Evolutionary conservation across 805 yeast species (phyloP).

Genomic region (Wickerhamomyces ciferrii): DNA sequence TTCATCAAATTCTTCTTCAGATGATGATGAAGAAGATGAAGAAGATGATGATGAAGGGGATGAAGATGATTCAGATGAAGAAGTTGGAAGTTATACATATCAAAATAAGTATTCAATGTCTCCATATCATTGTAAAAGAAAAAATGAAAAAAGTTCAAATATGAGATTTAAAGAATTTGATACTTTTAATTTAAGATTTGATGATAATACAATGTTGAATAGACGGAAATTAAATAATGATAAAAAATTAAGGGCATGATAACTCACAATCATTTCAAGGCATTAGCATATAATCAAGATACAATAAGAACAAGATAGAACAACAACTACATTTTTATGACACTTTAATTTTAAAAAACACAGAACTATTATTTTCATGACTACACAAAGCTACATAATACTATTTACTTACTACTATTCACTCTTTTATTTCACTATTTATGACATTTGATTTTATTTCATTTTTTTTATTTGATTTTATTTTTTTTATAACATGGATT

Average conservation of each 20-base stretch:
- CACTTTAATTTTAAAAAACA: no score
- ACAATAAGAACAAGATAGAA: no score
- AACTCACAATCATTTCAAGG: no score
- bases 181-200: slow-evolving; percentile 19
- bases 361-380: no score
- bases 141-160: background rate
- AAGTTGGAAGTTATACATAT: slow-evolving; percentile 4
- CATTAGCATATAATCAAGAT: no score
- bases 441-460: no score
- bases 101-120: slow-evolving; percentile 3
- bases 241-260: background rate
- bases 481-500: no score
- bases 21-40: slow-evolving; percentile 8
- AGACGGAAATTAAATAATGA: slow-evolving; percentile 15
- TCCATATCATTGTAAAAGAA: slow-evolving; percentile 11
- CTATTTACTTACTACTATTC: no score
- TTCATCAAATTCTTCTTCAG: background rate
- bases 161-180: slow-evolving; percentile 14
- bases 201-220: slow-evolving; percentile 20
- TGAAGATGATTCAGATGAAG: slow-evolving; percentile 1
- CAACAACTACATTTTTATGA: no score
- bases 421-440: no score
- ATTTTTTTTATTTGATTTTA: no score
- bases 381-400: no score
- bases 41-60: slow-evolving; percentile 6